These are phyloP conservation scores for Urtica urens DNA, from an alignment of 306 rosid species.

Conservation along the genomic window DNA sequence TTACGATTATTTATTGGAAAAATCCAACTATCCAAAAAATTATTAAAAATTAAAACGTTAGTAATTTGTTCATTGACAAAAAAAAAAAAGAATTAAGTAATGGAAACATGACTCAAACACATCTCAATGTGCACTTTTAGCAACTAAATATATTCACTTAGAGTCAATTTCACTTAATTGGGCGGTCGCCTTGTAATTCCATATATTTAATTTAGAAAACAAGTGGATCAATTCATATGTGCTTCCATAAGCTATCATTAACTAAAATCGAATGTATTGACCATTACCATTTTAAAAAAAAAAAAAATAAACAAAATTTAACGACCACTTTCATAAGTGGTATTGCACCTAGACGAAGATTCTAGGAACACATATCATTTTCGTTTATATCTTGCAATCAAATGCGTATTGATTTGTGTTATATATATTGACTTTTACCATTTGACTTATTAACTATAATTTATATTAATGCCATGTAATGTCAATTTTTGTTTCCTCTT, in stretches of 20 bases:
- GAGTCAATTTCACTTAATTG: neutral
- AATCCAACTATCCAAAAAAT: neutral
- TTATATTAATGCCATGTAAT: neutral
- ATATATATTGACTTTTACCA: too few species aligned
- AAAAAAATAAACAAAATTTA: neutral
- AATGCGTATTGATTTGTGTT: conserved; percentile 2
- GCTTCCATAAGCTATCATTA: too few species aligned
- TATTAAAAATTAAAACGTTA: neutral
- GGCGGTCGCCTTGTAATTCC: neutral
- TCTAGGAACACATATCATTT: neutral
- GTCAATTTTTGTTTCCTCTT: neutral
- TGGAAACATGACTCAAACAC: neutral
- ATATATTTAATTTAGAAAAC: too few species aligned
- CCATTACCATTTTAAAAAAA: neutral
- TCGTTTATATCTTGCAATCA: neutral
- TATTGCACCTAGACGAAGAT: too few species aligned
- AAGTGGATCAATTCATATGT: neutral
- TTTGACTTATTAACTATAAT: too few species aligned
- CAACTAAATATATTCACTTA: neutral
- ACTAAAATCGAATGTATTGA: neutral
- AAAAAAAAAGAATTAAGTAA: neutral
- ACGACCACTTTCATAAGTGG: neutral
- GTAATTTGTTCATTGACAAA: neutral
- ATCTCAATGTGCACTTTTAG: neutral
- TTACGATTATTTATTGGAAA: neutral